Base-by-base conservation (phyloP, 495 filamentous ascomycete genomes). In the Penicillium silybi region DNA sequence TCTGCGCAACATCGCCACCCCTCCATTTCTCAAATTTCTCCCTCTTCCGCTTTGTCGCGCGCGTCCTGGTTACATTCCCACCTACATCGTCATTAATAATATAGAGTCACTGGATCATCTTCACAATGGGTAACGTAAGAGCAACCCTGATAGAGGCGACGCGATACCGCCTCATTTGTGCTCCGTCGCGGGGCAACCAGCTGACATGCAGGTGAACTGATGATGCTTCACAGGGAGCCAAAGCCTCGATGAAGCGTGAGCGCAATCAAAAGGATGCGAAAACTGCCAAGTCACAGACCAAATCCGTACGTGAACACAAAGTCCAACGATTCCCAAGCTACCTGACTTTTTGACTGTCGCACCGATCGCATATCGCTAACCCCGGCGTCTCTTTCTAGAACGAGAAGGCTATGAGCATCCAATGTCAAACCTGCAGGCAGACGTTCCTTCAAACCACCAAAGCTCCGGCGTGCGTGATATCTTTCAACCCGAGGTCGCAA, bases 391-490 rank as follows among this genome's bases (percentile, higher is more conserved):
- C 7, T 15, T 6, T 57, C 8, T 39, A 65, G 62, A 65, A 65
- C 43, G 59, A 65, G 52, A 55, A 63, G 32, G 62, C 62, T 46
- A 61, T 60, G 59, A 65, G 1, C 54, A 65, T 65, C 32, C 53
- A 58, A 42, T 65, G 62, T 54, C 52, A 63, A 35, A 23, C 50
- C 38, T 65, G 62, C 62, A 50, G 39, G 25, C 62, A 65, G 46
- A 65, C 62, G 19, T 65, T 65, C 52, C 50, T 65, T 23, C 59
- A 63, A 54, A 65, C 62, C 22, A 65, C 62, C 43, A 65, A 65
- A 49, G 62, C 59, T 2, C 62, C 62, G 52, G 62, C 62, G 62
- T 65, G 53, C 19, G 62, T 65, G 22, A 50, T 22, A 6, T 0
- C n/a, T 32, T 8, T 8, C 19, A 38, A 16, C 7, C n/a, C 2